Base-by-base conservation (phyloP, 768 basidiomycete genomes). In the Amanita brunnescens region DNA sequence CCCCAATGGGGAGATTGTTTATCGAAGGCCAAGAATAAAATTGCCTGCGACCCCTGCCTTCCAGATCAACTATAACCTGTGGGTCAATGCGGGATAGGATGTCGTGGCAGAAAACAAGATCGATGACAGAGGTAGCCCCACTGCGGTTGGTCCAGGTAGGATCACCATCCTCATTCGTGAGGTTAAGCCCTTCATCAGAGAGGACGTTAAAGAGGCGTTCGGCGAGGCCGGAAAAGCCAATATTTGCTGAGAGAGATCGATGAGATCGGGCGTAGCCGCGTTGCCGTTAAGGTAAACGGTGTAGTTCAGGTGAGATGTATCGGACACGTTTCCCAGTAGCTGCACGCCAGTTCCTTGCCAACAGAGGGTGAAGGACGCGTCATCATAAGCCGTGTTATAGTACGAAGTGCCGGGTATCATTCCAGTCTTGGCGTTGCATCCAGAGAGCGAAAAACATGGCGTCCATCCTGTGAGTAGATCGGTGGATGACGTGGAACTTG, bases 311-410 rank as follows among this genome's bases (percentile, higher is more conserved):
- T 30, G 26, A 20, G 64, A 59, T 4, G 76, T 70, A 41, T 64
- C 53, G 5, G 66, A 67, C 4, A 70, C 70, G 51, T 74, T 75
- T 29, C 87, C 87, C 26, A 72, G 58, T 24, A 88, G 69, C 54
- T 77, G 68, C 33, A 87, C 78, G 21, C 77, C 82, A 21, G 78
- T 86, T 40, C 87, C 87, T 52, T 68, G 76, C 82, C 83, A 90
- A 41, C 60, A 61, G 43, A 89, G 58, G 41, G 71, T 64, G 8
- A 88, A 55, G 9, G 73, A 70, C 8, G 86, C 81, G 12, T 78
- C 78, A 58, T 85, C 61, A 51, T 61, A 67, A 7, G 76, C 72
- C n/a, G 87, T 88, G 51, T 78, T 68, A 59, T 89, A 87, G 23
- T 67, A 70, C 55, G 77, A 83, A 5, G 70, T 71, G 9, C 85